Evolutionary conservation across 768 basidiomycete species (phyloP).

Genomic region (Tylopilus subfusipes): DNA sequence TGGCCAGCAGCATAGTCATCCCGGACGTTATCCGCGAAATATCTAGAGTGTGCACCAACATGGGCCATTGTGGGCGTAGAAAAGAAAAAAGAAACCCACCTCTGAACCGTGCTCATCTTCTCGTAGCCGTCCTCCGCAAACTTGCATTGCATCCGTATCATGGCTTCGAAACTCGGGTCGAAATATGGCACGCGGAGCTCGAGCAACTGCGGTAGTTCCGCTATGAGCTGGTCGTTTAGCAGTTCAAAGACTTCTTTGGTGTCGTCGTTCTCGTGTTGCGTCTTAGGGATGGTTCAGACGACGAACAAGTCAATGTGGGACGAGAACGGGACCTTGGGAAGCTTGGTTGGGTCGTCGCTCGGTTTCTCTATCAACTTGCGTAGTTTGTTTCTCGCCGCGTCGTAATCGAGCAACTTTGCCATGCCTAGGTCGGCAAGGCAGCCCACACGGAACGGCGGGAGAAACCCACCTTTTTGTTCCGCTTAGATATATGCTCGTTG

Average conservation of each 20-base stretch:
- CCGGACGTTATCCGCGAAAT: conserved; percentile 84
- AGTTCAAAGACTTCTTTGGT: conserved; percentile 91
- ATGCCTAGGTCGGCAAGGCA: neutral
- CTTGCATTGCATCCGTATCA: conserved; percentile 97
- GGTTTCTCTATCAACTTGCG: conserved; percentile 91
- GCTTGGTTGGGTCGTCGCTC: conserved; percentile 86
- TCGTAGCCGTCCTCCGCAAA: conserved; percentile 99
- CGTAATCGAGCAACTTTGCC: conserved; percentile 86
- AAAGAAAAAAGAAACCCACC: conserved; percentile 38
- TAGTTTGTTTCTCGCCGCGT: conserved; percentile 84
- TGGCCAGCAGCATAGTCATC: conserved; percentile 98
- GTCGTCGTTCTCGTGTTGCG: conserved; percentile 95
- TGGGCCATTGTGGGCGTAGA: neutral
- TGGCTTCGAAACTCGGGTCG: conserved; percentile 97
- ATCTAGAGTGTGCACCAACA: conserved; percentile 42
- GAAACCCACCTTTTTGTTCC: conserved; percentile 84
- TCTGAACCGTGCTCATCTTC: conserved; percentile 90
- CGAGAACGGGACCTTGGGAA: conserved; percentile 60
- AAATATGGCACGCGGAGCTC: conserved; percentile 97
- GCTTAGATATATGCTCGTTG: conserved; percentile 90
- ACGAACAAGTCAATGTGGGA: neutral
- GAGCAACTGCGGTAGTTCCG: conserved; percentile 86
- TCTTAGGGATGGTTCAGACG: conserved; percentile 34
- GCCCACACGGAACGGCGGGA: neutral
- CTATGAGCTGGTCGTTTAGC: conserved; percentile 88